Evolutionary conservation across 129 eudicot genomes (phyloP).

Genomic region (Artemisia tridentata): DNA sequence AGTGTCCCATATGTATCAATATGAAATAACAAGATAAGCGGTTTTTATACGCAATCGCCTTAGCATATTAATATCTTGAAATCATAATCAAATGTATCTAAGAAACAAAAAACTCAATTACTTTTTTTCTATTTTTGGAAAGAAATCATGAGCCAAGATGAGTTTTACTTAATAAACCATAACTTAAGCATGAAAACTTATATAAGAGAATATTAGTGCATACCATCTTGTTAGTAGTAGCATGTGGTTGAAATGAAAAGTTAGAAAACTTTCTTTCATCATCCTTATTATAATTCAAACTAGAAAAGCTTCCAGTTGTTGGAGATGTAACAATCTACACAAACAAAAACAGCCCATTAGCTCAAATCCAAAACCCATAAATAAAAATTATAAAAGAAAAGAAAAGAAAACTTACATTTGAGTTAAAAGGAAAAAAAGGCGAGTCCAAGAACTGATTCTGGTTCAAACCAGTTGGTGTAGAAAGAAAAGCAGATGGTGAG

Average conservation of each 20-base stretch:
- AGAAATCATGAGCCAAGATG: neutral
- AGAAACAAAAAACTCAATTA: neutral
- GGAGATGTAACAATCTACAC: conserved; percentile 73
- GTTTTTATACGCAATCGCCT: no score
- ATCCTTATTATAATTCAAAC: conserved; percentile 41
- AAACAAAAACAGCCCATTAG: conserved; percentile 21
- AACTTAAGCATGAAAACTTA: neutral
- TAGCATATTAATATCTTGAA: neutral
- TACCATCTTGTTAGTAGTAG: conserved; percentile 36
- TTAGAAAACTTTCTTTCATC: conserved; percentile 45
- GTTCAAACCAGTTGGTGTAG: conserved; percentile 60
- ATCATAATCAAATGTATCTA: neutral
- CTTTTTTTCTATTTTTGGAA: neutral
- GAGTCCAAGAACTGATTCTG: conserved; percentile 78
- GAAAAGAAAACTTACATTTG: conserved; percentile 38
- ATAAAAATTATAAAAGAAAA: conserved; percentile 11
- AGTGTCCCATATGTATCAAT: no score
- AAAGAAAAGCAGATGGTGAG: conserved; percentile 73
- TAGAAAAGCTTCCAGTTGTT: conserved; percentile 59
- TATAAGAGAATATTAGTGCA: neutral
- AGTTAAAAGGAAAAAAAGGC: conserved; percentile 56
- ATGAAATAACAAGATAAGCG: no score
- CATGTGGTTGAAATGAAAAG: conserved; percentile 68
- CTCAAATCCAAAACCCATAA: conserved; percentile 22
- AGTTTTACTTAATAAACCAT: neutral